These are phyloP conservation scores for Mortierella sp. DNA, from an alignment of 371 early-diverging fungal genomes.

Conservation along the genomic window DNA sequence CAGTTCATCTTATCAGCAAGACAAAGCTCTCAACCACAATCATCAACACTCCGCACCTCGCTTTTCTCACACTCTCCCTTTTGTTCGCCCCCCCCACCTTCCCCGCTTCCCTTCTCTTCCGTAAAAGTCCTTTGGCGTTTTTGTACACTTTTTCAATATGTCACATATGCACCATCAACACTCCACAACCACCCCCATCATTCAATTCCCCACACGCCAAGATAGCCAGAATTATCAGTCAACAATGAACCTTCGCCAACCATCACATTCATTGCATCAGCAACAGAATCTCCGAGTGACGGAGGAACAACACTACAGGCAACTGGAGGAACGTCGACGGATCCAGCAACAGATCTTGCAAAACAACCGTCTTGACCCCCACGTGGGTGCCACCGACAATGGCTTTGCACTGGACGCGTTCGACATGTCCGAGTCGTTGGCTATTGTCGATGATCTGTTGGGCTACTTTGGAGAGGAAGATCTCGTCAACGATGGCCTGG, in stretches of 20 bases:
- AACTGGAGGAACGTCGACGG: slow-evolving; percentile 52
- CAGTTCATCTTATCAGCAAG: too few relatives aligned
- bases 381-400: slow-evolving; percentile 14
- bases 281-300: slow-evolving; percentile 5
- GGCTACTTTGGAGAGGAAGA: slow-evolving; percentile 53
- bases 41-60: too few relatives aligned
- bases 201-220: slow-evolving; percentile 41
- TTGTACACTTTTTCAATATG: too few relatives aligned
- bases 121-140: too few relatives aligned
- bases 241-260: neutral
- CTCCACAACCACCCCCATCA: too few relatives aligned
- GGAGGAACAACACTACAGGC: slow-evolving; percentile 28
- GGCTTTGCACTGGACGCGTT: slow-evolving; percentile 50
- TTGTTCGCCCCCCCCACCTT: too few relatives aligned
- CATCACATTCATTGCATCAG: slow-evolving; percentile 3
- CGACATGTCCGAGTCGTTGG: slow-evolving; percentile 54
- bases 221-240: slow-evolving; percentile 45
- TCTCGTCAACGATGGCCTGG: slow-evolving; percentile 20
- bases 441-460: slow-evolving; percentile 48
- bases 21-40: too few relatives aligned
- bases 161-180: slow-evolving; percentile 20
- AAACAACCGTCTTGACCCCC: slow-evolving; percentile 35
- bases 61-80: too few relatives aligned
- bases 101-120: too few relatives aligned
- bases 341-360: slow-evolving; percentile 48